Evolutionary conservation across 805 yeast genomes (phyloP), one percentile per base, ranked within the genome.

Genomic region (Saccharomycopsis vini): DNA sequence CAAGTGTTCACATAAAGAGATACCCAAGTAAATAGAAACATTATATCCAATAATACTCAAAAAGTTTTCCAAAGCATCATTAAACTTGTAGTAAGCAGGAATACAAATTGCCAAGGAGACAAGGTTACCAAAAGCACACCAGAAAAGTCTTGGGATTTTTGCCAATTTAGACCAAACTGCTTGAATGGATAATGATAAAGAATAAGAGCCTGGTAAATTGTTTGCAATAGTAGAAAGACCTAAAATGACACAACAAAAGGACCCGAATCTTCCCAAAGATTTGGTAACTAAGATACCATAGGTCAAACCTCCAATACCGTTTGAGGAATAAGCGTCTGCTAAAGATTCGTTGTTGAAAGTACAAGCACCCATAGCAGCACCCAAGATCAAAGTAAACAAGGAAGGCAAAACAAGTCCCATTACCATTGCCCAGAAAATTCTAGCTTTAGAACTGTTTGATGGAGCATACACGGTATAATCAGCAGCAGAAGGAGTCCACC

Each of bases 171-270:
- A 75, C 83, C 90, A 83, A 55, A 83, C 66, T 36, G 94, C 78
- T 67, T 89, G 97, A 28, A 87, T 87, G 50, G 89, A 80, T 57
- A 89, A 71, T 29, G 87, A 88, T 55, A 87, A 75, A 21, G 97
- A 86, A 69, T 89, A 89, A 80, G 87, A 79, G 69, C 87, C 88
- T 62, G 96, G 96, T 60, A 88, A 77, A 68, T 87, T 88, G 72
- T 86, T 87, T 52, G 95, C 81, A 44, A 89, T 81, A 23, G 95
- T 85, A 24, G 95, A 85, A 52, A 89, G 65, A 13, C 94, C 86
- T 51, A 89, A 67, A 15, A 89, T 21, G 23, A 89, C 95, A 63
- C 89, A 77, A 63, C 89, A 79, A 71, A 89, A 87, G 62, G 85
- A 79, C 50, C 96, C 96, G 54, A 89, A 86, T 10, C 87, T 88